phyloP scores from a whole-genome alignment of 1,284 basidiomycete genomes.

The Rhodotorula sp. region DNA sequence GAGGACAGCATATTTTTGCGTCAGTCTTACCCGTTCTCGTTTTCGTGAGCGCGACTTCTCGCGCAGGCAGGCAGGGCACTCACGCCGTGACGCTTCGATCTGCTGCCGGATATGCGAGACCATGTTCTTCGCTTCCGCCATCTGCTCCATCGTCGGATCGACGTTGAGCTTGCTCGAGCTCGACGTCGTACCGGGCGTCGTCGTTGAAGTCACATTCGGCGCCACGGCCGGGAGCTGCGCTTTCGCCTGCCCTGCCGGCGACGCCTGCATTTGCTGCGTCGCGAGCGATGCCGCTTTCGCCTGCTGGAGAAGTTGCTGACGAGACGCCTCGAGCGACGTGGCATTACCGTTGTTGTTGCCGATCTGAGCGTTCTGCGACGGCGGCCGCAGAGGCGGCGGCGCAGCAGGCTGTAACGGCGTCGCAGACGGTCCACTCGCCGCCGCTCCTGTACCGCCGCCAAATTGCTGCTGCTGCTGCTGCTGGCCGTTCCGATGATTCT shows the following conservation, averaged over 20 bases:
- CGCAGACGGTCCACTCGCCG: background rate
- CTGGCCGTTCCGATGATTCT: conserved; percentile 17
- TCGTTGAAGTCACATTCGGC: too few species aligned
- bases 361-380: conserved; percentile 4
- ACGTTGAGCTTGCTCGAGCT: conserved; percentile 5
- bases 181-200: background rate
- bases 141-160: conserved; percentile 33
- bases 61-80: conserved; percentile 1
- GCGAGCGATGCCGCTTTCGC: conserved; percentile 14
- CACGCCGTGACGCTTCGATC: conserved; percentile 23
- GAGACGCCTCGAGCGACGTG: conserved; percentile 10
- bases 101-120: conserved; percentile 14
- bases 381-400: conserved; percentile 1
- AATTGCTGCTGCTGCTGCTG: conserved; percentile 7
- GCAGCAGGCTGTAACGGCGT: conserved; percentile 4
- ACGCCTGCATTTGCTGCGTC: conserved; percentile 11
- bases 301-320: conserved; percentile 19
- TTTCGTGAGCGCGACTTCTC: too few species aligned
- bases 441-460: background rate
- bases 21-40: too few species aligned
- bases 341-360: conserved; percentile 1
- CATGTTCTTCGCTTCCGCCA: conserved; percentile 22
- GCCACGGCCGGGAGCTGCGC: background rate
- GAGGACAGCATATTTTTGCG: too few species aligned
- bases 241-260: background rate